Base-by-base conservation (phyloP, 768 basidiomycete genomes). In the Lentinula sp. region DNA sequence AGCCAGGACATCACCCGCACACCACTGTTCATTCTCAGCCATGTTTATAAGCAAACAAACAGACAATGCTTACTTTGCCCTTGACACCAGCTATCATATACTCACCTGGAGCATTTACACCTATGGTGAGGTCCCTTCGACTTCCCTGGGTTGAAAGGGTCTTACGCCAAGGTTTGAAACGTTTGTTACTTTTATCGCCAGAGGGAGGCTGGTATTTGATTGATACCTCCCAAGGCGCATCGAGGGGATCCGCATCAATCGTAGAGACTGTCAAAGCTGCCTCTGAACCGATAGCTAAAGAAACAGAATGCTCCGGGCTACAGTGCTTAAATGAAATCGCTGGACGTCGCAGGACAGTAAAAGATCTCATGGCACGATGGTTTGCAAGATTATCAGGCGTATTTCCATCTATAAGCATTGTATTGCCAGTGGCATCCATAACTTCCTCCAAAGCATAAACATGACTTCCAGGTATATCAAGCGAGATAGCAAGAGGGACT, bases 371-470 rank as follows among this genome's bases (percentile, higher is more conserved):
- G 1, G 77, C 81, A 56, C 79, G 78, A 7, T 79, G 76, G 62
- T 80, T 77, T 43, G 71, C 69, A 7, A 74, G 68, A 36, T 66
- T 64, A 41, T 66, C 49, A 23, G 67, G 57, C 57, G 60, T 72
- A 18, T 50, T 50, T 13, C 45, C 37, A 36, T 72, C 74, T 36
- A 82, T 77, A 33, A 70, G 77, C n/a, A 91, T 77, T 10, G 82
- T 69, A 67, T 98, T 97, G 15, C 92, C 93, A 56, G 89, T 76
- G 13, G 86, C 84, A 67, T 97, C 95, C n/a, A 83, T 82, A 28
- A 98, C 82, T 66, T 87, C 86, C 67, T 95, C 90, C 28, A 97
- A 77, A 10, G 83, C 80, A 67, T 91, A 93, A 2, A 84, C 73
- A 69, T 92, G 86, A 42, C 79, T 81, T 2, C 91, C 92, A 8